Evolutionary conservation across 2,329 filamentous ascomycete species (phyloP).

Genomic region (Xylariaceae sp.): DNA sequence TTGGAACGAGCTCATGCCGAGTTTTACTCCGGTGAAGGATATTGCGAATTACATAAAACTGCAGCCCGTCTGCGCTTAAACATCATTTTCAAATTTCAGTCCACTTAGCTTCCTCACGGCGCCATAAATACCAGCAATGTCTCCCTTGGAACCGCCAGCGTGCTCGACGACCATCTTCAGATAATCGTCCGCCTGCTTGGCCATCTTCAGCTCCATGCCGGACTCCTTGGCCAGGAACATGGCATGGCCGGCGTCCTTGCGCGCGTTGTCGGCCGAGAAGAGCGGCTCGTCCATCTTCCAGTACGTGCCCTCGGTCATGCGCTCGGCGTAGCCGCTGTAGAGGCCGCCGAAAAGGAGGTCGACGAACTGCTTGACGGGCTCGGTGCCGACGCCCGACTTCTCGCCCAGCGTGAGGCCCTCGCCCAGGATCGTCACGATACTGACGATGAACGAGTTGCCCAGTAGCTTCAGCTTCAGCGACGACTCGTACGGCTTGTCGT

Average conservation of each 20-base stretch:
- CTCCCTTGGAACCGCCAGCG: constrained; percentile 59
- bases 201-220: constrained; percentile 58
- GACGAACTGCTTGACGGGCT: constrained; percentile 66
- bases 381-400: constrained; percentile 68
- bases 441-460: constrained; percentile 80
- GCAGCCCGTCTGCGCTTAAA: constrained; percentile 14
- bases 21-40: too few relatives aligned
- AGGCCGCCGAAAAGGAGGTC: constrained; percentile 70
- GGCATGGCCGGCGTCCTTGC: constrained; percentile 77
- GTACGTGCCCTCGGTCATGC: constrained; percentile 73
- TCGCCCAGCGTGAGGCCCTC: constrained; percentile 77
- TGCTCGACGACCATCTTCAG: constrained; percentile 64
- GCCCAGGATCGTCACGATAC: constrained; percentile 73
- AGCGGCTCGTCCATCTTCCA: constrained; percentile 71
- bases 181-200: constrained; percentile 64
- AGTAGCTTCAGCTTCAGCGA: constrained; percentile 73
- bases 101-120: constrained; percentile 69
- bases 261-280: constrained; percentile 74
- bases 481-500: constrained; percentile 35
- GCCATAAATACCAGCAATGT: constrained; percentile 80
- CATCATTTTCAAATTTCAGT: constrained; percentile 64
- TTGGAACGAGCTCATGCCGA: too few relatives aligned
- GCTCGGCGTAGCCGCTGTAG: constrained; percentile 66
- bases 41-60: neutral
- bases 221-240: constrained; percentile 56